These are phyloP conservation scores for Starmera pachycereana DNA, from an alignment of 805 yeast genomes.

Conservation along the genomic window DNA sequence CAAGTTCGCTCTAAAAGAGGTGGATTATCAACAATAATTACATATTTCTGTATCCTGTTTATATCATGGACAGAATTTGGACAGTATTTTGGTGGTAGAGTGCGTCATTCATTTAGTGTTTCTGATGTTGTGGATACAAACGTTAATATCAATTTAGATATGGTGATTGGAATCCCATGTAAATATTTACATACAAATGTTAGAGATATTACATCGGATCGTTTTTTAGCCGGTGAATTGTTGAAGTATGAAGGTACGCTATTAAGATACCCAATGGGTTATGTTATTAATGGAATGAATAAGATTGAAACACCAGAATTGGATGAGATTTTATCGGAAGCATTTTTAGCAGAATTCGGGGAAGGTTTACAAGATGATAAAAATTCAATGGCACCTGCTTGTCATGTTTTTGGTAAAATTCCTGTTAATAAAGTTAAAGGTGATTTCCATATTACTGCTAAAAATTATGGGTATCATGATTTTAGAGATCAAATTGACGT, in stretches of 20 bases:
- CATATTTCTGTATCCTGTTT: constrained; percentile 52
- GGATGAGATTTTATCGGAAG: constrained; percentile 55
- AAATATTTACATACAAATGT: constrained; percentile 63
- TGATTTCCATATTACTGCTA: constrained; percentile 73
- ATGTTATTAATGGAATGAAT: constrained; percentile 34
- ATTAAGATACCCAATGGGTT: constrained; percentile 43
- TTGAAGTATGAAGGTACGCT: constrained; percentile 58
- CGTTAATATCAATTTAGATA: constrained; percentile 65
- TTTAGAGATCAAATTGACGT: constrained; percentile 32
- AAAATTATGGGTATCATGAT: constrained; percentile 54
- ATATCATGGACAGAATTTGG: constrained; percentile 81
- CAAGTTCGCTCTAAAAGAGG: constrained; percentile 70
- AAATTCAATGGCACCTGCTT: constrained; percentile 54
- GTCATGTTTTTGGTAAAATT: constrained; percentile 73
- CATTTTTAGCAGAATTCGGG: constrained; percentile 56
- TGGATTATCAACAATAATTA: constrained; percentile 57
- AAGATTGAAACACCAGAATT: constrained; percentile 49
- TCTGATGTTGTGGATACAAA: constrained; percentile 48
- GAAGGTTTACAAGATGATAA: constrained; percentile 26
- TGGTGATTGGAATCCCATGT: constrained; percentile 81
- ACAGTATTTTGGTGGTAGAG: constrained; percentile 70
- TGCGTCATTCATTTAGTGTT: constrained; percentile 70
- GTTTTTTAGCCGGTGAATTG: constrained; percentile 67
- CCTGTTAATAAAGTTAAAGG: constrained; percentile 85
- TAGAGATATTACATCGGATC: constrained; percentile 67